phyloP scores from a whole-genome alignment of 371 early-diverging fungal genomes.

The Lichtheimia hyalospora region DNA sequence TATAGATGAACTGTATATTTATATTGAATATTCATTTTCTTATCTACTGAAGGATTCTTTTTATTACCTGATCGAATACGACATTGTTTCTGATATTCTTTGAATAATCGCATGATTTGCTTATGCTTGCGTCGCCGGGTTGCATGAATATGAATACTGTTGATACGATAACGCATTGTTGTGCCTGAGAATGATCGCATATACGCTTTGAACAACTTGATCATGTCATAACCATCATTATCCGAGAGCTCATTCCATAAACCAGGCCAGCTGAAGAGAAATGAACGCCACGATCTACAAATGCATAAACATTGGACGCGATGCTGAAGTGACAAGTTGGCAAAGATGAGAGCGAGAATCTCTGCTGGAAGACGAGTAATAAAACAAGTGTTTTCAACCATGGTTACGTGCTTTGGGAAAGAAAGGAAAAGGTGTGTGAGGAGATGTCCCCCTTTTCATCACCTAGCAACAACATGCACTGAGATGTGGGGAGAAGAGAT shows the following conservation, averaged over 20 bases:
- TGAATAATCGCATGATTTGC: too few species aligned
- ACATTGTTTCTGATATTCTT: too few species aligned
- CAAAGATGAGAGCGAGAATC: conserved; percentile 4
- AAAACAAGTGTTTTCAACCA: neutral
- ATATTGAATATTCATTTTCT: neutral
- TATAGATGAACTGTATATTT: neutral
- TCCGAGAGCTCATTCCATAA: conserved; percentile 5
- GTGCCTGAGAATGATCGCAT: too few species aligned
- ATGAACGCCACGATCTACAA: conserved; percentile 5
- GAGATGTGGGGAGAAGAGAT: too few species aligned
- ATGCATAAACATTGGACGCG: neutral
- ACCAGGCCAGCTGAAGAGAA: conserved; percentile 1
- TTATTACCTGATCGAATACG: neutral
- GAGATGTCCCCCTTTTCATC: too few species aligned
- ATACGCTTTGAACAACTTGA: neutral
- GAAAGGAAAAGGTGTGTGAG: too few species aligned
- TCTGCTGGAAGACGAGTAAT: conserved; percentile 1
- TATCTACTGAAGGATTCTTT: neutral
- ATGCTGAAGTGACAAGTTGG: conserved; percentile 4
- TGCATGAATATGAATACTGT: neutral
- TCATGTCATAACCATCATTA: neutral
- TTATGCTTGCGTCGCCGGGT: neutral
- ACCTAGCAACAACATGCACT: too few species aligned
- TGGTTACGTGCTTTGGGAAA: too few species aligned
- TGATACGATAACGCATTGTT: neutral